Conservation (phyloP, 176 grass and related monocot genomes). For the Miscanthus lutarioriparius region DNA sequence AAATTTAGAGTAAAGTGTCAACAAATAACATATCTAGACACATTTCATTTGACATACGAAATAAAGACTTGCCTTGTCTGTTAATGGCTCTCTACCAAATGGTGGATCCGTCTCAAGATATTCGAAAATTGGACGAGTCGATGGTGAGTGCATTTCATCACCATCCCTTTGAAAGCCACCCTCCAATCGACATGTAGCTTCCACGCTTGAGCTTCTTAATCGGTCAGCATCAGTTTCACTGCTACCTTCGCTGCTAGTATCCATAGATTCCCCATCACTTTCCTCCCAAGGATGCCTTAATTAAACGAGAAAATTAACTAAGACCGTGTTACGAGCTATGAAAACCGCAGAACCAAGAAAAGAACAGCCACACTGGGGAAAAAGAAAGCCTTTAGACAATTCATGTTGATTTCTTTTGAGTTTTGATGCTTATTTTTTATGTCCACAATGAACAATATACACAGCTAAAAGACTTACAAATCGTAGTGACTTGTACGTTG, state of each 20-base stretch:
- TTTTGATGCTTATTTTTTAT: background rate
- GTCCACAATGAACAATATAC: background rate
- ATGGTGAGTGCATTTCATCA: slow-evolving; percentile 42
- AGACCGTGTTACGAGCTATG: slow-evolving; percentile 28
- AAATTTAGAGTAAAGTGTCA: slow-evolving; percentile 37
- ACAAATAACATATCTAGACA: background rate
- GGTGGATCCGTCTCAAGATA: slow-evolving; percentile 82
- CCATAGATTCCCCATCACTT: slow-evolving; percentile 75
- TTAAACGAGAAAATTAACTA: slow-evolving; percentile 46
- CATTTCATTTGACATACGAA: background rate
- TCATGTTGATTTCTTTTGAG: background rate
- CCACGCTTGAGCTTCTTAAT: slow-evolving; percentile 40
- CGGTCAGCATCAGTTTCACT: slow-evolving; percentile 53
- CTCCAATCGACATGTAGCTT: slow-evolving; percentile 34
- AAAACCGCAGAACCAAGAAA: background rate
- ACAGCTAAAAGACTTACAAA: background rate
- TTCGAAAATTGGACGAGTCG: slow-evolving; percentile 58
- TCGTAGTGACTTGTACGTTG: background rate
- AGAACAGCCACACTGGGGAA: background rate
- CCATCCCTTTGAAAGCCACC: slow-evolving; percentile 52
- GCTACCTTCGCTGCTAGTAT: slow-evolving; percentile 67
- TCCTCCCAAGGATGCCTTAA: slow-evolving; percentile 71
- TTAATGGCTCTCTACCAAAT: slow-evolving; percentile 85
- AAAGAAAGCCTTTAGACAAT: background rate
- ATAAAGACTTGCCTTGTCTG: slow-evolving; percentile 73